Base-by-base conservation (phyloP, 176 grass and related monocot genomes). In the Triticum monococcum region DNA sequence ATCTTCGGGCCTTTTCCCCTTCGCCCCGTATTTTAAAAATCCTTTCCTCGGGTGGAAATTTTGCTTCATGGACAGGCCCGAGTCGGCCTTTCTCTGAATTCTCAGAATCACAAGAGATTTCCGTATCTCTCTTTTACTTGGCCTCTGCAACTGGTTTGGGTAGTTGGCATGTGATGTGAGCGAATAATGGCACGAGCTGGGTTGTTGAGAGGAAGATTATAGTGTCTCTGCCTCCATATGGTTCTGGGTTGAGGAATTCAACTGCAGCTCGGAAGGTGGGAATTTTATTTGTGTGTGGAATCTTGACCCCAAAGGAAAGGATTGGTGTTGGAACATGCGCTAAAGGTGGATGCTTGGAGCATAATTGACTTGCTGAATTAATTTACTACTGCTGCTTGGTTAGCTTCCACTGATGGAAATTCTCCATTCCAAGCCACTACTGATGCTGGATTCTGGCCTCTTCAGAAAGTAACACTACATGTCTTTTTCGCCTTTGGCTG, bases 301-400 rank as follows among this genome's bases (percentile, higher is more conserved):
- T 46, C 80, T 84, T 91, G 75, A 87, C 68, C 60, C 46, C 8
- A 75, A 87, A 91, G 85, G 33, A 84, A 87, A 84, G 75, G 68
- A 74, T 79, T 9, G 31, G 12, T 87, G 74, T 57, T 87, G 80
- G 72, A 59, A 40, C 4, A 18, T 37, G 30, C 78, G 33, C 22
- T 26, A 65, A 81, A 52, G 37, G 20, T 46, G 25, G 80, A 68
- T 79, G 20, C n/a, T 87, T 87, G 50, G 63, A 78, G 72, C 48
- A 69, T n/a, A 68, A 68, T 84, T 81, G 77, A 77, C 63, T 26
- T 4, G 30, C 75, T 46, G 68, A 37, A 31, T 80, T 84, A 62
- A 48, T 68, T 85, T 2, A 24, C 60, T 22, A 22, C 54, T 59
- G 18, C 22, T 71, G 18, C 22, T 71, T 71, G 45, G 37, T n/a